phyloP scores from a whole-genome alignment of 345 rosid species.

The Melastoma malabathricum region DNA sequence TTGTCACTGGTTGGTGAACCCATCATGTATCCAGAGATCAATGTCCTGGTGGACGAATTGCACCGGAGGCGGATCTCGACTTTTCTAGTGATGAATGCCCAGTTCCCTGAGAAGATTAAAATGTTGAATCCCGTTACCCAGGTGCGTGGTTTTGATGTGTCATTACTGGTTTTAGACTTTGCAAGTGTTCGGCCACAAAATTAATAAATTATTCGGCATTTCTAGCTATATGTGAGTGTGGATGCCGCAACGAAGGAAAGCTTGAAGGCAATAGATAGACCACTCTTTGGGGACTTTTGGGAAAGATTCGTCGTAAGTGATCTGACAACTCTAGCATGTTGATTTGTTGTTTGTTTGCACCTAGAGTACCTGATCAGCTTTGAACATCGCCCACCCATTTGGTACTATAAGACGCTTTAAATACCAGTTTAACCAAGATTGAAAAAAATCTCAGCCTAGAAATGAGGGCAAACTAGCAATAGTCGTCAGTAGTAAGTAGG shows the following conservation, averaged over 20 bases:
- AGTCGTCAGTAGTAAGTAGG: too few species aligned
- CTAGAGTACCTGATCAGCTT: too few species aligned
- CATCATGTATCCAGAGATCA: conserved; percentile 92
- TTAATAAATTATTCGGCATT: conserved; percentile 9
- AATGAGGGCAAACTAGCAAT: too few species aligned
- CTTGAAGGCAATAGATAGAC: conserved; percentile 92
- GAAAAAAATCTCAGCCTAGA: too few species aligned
- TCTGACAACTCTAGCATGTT: background rate
- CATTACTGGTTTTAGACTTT: too few species aligned
- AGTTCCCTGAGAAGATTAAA: conserved; percentile 85
- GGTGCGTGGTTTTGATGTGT: conserved; percentile 23
- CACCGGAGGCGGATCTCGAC: conserved; percentile 75
- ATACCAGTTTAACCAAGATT: too few species aligned
- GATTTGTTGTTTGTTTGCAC: background rate
- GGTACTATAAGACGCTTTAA: too few species aligned
- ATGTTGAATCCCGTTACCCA: conserved; percentile 71
- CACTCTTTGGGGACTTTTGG: conserved; percentile 96
- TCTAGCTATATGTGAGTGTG: conserved; percentile 93
- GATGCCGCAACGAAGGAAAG: conserved; percentile 97
- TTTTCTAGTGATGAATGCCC: conserved; percentile 94
- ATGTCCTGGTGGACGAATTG: conserved; percentile 79
- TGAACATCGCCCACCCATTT: too few species aligned
- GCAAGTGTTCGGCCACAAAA: background rate
- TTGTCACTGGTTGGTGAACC: conserved; percentile 98
- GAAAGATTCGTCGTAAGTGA: conserved; percentile 78